phyloP scores from a whole-genome alignment of 345 rosid species.

The Bruguiera sexangula region DNA sequence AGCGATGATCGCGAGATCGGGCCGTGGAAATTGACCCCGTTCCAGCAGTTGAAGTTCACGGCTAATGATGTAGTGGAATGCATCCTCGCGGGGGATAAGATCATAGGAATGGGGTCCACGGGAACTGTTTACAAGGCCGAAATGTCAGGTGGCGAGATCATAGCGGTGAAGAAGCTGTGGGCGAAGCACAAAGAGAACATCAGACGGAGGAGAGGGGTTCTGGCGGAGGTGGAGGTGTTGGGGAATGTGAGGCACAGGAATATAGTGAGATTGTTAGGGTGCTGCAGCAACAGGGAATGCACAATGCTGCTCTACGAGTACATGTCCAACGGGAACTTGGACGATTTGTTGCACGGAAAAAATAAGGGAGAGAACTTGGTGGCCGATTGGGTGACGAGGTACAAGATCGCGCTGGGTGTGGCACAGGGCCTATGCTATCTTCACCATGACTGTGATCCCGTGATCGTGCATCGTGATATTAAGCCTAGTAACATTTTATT shows the following conservation, averaged over 20 bases:
- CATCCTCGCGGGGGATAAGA: slow-evolving; percentile 58
- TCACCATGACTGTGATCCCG: slow-evolving; percentile 97
- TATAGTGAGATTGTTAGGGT: slow-evolving; percentile 85
- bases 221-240: slow-evolving; percentile 90
- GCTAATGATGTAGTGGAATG: slow-evolving; percentile 88
- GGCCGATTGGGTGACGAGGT: slow-evolving; percentile 80
- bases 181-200: slow-evolving; percentile 68
- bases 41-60: slow-evolving; percentile 81
- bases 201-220: slow-evolving; percentile 70
- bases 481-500: slow-evolving; percentile 87
- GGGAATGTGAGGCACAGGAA: slow-evolving; percentile 89
- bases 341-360: slow-evolving; percentile 75
- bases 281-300: slow-evolving; percentile 82
- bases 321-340: slow-evolving; percentile 92
- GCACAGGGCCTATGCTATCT: slow-evolving; percentile 98
- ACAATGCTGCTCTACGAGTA: slow-evolving; percentile 94
- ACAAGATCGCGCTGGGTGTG: slow-evolving; percentile 83
- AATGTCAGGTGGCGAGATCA: slow-evolving; percentile 91
- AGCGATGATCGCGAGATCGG: slow-evolving; percentile 48
- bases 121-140: slow-evolving; percentile 90
- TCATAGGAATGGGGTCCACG: slow-evolving; percentile 90
- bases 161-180: slow-evolving; percentile 98
- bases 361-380: slow-evolving; percentile 58
- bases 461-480: slow-evolving; percentile 91
- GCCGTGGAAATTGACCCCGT: slow-evolving; percentile 91